Percentiles rank a stretch among this genome's conserved stretches.
Conservation (phyloP, 2,329 filamentous ascomycete genomes). For the Diaporthe sp. region DNA sequence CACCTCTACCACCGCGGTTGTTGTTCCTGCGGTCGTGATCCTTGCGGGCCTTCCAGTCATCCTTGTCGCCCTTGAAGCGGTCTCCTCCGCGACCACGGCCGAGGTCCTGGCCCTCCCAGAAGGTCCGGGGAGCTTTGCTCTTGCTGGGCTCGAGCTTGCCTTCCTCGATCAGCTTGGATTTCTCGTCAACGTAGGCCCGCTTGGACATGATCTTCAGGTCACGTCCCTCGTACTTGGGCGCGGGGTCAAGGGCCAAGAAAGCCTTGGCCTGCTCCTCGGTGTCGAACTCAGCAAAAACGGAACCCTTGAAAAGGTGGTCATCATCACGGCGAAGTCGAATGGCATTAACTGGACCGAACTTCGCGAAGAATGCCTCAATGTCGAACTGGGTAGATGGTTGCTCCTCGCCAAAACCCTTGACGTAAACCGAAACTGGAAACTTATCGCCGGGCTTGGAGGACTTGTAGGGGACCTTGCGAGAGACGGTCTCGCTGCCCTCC, state of each 20-base stretch:
- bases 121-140: constrained; percentile 54
- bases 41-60: constrained; percentile 76
- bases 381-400: constrained; percentile 90
- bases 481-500: constrained; percentile 78
- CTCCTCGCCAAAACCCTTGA: constrained; percentile 93
- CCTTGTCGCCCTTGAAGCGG: constrained; percentile 58
- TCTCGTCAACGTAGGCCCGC: constrained; percentile 86
- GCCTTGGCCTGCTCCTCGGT: constrained; percentile 82
- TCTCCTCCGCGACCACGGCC: constrained; percentile 55
- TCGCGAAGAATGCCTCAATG: constrained; percentile 90
- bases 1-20: constrained; percentile 63
- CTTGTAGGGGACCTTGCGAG: constrained; percentile 81
- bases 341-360: constrained; percentile 82
- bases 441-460: constrained; percentile 72
- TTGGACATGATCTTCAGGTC: constrained; percentile 89
- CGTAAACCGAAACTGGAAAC: constrained; percentile 85
- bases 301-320: constrained; percentile 89
- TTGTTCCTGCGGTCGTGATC: constrained; percentile 74
- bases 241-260: constrained; percentile 84
- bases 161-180: constrained; percentile 78
- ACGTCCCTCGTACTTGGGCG: constrained; percentile 86
- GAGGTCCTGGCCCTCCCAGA: constrained; percentile 63
- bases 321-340: constrained; percentile 87
- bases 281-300: constrained; percentile 94
- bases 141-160: constrained; percentile 76